Evolutionary conservation across 2,329 filamentous ascomycete species (phyloP).

Genomic region (Neurospora crassa): DNA sequence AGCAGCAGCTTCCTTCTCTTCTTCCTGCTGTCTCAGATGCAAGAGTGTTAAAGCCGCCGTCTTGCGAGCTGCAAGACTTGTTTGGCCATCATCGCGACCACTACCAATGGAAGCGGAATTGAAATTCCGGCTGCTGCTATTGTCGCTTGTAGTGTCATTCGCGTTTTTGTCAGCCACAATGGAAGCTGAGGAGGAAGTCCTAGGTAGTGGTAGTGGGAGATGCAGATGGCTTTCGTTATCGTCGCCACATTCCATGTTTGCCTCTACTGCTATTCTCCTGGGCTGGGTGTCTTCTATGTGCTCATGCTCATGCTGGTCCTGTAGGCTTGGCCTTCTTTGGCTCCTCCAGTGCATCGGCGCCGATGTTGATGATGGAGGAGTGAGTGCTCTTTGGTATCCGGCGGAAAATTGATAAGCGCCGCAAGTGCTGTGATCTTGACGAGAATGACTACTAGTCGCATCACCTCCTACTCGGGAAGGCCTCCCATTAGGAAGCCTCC

Average conservation of each 20-base stretch:
- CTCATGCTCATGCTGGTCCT: not conserved
- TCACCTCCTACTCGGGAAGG: not conserved
- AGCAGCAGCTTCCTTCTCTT: slow-evolving; percentile 7
- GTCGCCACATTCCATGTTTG: not conserved
- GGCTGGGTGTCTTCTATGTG: not conserved
- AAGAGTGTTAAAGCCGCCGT: slow-evolving; percentile 38
- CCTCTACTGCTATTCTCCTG: not conserved
- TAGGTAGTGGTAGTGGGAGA: not conserved
- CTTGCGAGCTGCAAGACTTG: slow-evolving; percentile 27
- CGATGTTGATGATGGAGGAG: not conserved
- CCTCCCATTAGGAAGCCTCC: not conserved
- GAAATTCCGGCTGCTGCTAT: not conserved
- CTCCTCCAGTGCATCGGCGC: not conserved
- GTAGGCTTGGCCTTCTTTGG: not conserved
- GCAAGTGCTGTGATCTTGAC: not conserved
- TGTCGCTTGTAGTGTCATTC: not conserved
- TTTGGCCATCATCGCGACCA: not conserved
- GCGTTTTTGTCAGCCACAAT: not conserved
- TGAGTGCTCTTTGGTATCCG: not conserved
- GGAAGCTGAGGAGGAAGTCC: not conserved
- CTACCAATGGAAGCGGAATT: not conserved
- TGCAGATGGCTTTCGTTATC: not conserved
- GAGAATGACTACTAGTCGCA: not conserved
- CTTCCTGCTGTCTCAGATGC: slow-evolving; percentile 35
- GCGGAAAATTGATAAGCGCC: not conserved